phyloP scores from a whole-genome alignment of 2,329 filamentous ascomycete genomes.

The Talaromyces sp. region DNA sequence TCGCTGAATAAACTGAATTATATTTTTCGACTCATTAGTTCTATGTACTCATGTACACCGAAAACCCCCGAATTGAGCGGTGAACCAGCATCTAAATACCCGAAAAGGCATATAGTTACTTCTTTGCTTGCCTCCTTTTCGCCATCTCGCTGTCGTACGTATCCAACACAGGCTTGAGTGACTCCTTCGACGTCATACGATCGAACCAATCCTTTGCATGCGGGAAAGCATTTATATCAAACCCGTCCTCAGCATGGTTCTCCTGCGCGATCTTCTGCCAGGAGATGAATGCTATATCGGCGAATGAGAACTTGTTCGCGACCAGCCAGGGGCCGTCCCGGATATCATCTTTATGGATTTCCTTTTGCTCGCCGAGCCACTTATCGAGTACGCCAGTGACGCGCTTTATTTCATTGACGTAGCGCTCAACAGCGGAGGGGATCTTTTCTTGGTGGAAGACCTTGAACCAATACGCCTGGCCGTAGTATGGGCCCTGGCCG shows the following conservation, averaged over 20 bases:
- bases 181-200: constrained; percentile 10
- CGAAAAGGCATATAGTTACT: background rate
- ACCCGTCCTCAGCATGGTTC: background rate
- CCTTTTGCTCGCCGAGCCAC: constrained; percentile 23
- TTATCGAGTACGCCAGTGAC: constrained; percentile 14
- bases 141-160: background rate
- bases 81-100: too few species aligned
- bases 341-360: background rate
- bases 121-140: background rate
- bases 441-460: constrained; percentile 10
- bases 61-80: background rate
- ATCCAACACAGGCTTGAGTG: background rate
- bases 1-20: background rate
- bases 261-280: constrained; percentile 11
- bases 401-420: constrained; percentile 14
- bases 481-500: constrained; percentile 18
- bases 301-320: constrained; percentile 12
- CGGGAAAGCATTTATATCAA: background rate
- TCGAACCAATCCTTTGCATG: constrained; percentile 8
- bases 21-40: background rate
- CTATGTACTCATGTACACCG: background rate
- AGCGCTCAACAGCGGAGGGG: constrained; percentile 9
- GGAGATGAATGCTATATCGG: constrained; percentile 14
- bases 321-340: constrained; percentile 30
- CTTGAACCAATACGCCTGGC: constrained; percentile 16